phyloP scores from a whole-genome alignment of 2,329 filamentous ascomycete genomes.

The Biscogniauxia marginata region DNA sequence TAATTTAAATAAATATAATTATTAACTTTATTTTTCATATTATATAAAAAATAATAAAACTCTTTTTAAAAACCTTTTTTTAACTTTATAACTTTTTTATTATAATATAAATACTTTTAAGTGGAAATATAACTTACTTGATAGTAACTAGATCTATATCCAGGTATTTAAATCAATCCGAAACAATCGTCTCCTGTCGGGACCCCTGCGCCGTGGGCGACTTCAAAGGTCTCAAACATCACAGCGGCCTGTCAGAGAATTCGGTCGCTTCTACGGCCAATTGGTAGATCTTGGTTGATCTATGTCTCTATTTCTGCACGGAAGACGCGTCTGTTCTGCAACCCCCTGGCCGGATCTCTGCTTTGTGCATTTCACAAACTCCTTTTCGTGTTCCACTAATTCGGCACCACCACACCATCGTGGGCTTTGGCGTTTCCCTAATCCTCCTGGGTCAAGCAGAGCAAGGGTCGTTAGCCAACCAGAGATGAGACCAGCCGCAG shows the following conservation, averaged over 20 bases:
- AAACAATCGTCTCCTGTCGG: slow-evolving; percentile 4
- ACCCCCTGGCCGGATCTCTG: not conserved
- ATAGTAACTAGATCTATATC: too few species aligned
- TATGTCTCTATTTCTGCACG: not conserved
- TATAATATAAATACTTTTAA: too few species aligned
- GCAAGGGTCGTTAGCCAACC: not conserved
- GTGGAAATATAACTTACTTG: too few species aligned
- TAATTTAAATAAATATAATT: too few species aligned
- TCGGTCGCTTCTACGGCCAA: not conserved
- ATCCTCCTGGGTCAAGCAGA: not conserved
- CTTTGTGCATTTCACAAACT: not conserved
- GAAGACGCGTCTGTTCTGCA: not conserved
- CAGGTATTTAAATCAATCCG: not conserved
- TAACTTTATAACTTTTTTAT: too few species aligned
- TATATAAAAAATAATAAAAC: too few species aligned
- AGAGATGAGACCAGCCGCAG: not conserved
- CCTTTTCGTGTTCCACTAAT: not conserved
- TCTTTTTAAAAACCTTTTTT: too few species aligned
- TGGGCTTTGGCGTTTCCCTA: not conserved
- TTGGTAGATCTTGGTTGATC: not conserved
- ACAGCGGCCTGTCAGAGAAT: slow-evolving; percentile 8
- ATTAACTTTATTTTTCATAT: too few species aligned
- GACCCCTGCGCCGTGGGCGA: not conserved
- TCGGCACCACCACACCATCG: not conserved
- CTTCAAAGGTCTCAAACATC: slow-evolving; percentile 12